Evolutionary conservation across 352 stramenopile species (phyloP).

Genomic region (Thalassiosira sp.): DNA sequence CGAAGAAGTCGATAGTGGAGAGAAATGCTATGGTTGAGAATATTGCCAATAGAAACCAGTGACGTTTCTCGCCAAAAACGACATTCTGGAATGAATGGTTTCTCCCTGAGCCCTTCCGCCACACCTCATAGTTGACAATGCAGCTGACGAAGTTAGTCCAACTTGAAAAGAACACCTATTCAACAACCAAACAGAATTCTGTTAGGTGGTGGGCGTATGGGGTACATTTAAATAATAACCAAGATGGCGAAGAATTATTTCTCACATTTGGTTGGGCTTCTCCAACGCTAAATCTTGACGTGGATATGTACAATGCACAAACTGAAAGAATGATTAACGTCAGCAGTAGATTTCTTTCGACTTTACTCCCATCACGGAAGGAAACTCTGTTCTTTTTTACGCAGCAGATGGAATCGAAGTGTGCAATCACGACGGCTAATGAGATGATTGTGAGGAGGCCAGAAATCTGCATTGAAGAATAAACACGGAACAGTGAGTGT

Average conservation of each 20-base stretch:
- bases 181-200: too few relatives aligned
- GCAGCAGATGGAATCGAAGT: conserved; percentile 42
- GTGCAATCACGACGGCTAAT: conserved; percentile 23
- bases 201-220: neutral
- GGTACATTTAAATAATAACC: neutral
- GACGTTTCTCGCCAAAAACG: conserved; percentile 24
- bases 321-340: conserved; percentile 22
- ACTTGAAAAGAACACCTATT: conserved; percentile 35
- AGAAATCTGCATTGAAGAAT: conserved; percentile 11
- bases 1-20: conserved; percentile 29
- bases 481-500: too few relatives aligned
- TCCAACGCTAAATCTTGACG: conserved; percentile 39
- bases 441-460: conserved; percentile 27
- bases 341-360: conserved; percentile 37
- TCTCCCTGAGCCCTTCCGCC: conserved; percentile 32
- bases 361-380: conserved; percentile 34
- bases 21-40: conserved; percentile 30
- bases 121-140: conserved; percentile 34
- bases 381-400: conserved; percentile 19
- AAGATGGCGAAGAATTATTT: neutral
- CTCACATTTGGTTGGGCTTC: conserved; percentile 38
- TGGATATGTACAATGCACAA: conserved; percentile 31
- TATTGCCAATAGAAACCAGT: conserved; percentile 30
- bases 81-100: conserved; percentile 33
- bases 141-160: conserved; percentile 40